Base-by-base conservation (phyloP, 2,329 filamentous ascomycete genomes). In the Colletotrichum tabaci region DNA sequence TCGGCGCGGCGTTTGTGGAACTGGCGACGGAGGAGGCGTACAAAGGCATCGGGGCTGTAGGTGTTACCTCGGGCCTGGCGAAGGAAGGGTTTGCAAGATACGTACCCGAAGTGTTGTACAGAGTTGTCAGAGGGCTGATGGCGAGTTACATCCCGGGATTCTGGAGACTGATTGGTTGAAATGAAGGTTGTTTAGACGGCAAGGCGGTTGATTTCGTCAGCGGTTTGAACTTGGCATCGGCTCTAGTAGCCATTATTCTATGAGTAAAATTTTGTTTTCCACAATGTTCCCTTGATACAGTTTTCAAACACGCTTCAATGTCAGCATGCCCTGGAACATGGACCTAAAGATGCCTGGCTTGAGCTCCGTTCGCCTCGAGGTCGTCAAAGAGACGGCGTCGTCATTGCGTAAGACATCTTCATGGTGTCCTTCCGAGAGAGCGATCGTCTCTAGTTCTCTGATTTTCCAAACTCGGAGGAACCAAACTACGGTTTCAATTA, bases 391-490 rank as follows among this genome's bases (percentile, higher is more conserved):
- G 18, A 68, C n/a, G 16, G 52, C 61, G 16, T 72, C 57, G 9
- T 58, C 57, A 46, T 68, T 61, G 9, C n/a, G 50, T 26, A 73
- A 30, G 2, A 52, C 60, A 8, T 62, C 30, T 8, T 53, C 58
- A 46, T 60, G 60, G 12, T 67, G 57, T 18, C 61, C 56, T 18
- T 62, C 49, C 1, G 61, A 23, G 3, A 74, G 52, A 1, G 64
- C 58, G 2, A 47, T 53, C 21, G 56, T 66, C 13, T 74, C 73
- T 5, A 74, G 49, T 18, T 74, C 56, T 4, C 68, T 56, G 2
- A 74, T 64, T 42, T 74, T 74, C 73, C 73, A 74, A 0, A 67
- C 53, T n/a, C 73, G 73, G 2, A 74, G 67, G 7, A 71, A 65
- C 73, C 73, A 74, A 5, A 74, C 73, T 74, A 23, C 0, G 2